Conservation (phyloP, 805 yeast genomes). For the Candida rishiriensis region DNA sequence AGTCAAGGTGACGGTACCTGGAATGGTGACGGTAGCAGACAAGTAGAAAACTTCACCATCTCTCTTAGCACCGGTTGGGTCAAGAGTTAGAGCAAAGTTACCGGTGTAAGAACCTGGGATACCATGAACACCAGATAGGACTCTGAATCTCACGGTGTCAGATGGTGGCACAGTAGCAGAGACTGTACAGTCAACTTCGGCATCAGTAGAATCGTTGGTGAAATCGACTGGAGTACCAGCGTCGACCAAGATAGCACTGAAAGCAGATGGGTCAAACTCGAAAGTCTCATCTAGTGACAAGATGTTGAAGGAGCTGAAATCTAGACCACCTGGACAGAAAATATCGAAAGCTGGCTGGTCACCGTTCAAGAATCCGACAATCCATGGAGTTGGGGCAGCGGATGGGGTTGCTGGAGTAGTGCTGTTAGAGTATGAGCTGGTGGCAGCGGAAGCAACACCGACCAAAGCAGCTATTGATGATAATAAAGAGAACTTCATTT, state of each 20-base stretch:
- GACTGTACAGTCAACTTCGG: slow-evolving; percentile 13
- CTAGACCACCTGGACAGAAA: slow-evolving; percentile 14
- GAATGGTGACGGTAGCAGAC: slow-evolving; percentile 17
- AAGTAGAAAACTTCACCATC: slow-evolving; percentile 21
- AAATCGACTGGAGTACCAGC: slow-evolving; percentile 7
- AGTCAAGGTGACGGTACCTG: slow-evolving; percentile 6
- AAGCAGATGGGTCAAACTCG: slow-evolving; percentile 11
- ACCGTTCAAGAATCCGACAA: slow-evolving; percentile 10
- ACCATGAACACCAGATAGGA: slow-evolving; percentile 16
- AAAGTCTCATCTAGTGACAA: slow-evolving; percentile 16
- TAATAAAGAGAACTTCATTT: slow-evolving; percentile 19
- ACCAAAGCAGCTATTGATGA: slow-evolving; percentile 14
- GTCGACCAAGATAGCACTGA: background rate
- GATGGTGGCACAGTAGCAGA: slow-evolving; percentile 7
- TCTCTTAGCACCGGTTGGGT: slow-evolving; percentile 18
- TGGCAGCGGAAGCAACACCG: slow-evolving; percentile 12
- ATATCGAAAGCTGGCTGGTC: slow-evolving; percentile 18
- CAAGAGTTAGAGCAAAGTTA: slow-evolving; percentile 17
- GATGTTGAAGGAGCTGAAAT: slow-evolving; percentile 9
- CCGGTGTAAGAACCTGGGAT: slow-evolving; percentile 18
- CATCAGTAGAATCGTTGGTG: slow-evolving; percentile 13
- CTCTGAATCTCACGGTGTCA: slow-evolving; percentile 3
- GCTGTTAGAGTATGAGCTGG: slow-evolving; percentile 17
- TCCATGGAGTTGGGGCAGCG: slow-evolving; percentile 14
- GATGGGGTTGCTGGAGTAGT: slow-evolving; percentile 7